Evolutionary conservation across 108 stramenopile genomes (phyloP).

Genomic region (Cyclotella choctawhatcheeana): DNA sequence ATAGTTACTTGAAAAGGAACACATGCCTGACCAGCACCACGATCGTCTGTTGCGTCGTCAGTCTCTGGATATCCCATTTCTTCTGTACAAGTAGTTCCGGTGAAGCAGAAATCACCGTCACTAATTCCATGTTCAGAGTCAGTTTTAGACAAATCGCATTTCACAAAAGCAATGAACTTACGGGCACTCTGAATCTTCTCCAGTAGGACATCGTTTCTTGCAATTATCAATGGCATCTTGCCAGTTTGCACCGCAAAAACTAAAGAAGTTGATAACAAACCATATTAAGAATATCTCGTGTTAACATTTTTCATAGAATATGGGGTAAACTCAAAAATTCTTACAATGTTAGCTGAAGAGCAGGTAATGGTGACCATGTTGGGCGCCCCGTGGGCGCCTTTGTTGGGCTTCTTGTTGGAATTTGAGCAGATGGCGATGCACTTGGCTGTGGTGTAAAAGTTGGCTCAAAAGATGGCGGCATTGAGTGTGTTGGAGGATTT

Average conservation of each 20-base stretch:
- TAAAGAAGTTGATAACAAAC: background rate
- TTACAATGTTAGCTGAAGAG: constrained; percentile 30
- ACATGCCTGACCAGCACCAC: constrained; percentile 10
- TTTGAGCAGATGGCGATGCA: constrained; percentile 1
- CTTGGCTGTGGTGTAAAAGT: constrained; percentile 8
- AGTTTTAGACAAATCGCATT: too few relatives aligned
- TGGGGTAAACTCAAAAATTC: background rate
- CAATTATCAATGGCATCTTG: constrained; percentile 32
- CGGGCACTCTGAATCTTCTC: constrained; percentile 31
- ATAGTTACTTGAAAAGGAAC: constrained; percentile 49
- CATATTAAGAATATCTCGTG: background rate
- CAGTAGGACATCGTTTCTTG: constrained; percentile 30
- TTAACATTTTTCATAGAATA: background rate
- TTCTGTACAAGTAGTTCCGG: constrained; percentile 38
- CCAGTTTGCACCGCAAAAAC: constrained; percentile 31
- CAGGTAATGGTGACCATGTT: constrained; percentile 42
- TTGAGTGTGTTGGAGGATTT: constrained; percentile 7
- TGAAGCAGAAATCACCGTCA: constrained; percentile 37
- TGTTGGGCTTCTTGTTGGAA: constrained; percentile 1
- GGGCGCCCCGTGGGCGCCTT: constrained; percentile 8
- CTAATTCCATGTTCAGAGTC: too few relatives aligned
- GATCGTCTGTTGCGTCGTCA: constrained; percentile 13
- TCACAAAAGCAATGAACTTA: too few relatives aligned
- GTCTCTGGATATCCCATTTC: constrained; percentile 47
- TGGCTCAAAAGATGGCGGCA: constrained; percentile 8